Evolutionary conservation across 345 rosid species (phyloP), one percentile per base, ranked within the genome.

Genomic region (Brassica nigra): DNA sequence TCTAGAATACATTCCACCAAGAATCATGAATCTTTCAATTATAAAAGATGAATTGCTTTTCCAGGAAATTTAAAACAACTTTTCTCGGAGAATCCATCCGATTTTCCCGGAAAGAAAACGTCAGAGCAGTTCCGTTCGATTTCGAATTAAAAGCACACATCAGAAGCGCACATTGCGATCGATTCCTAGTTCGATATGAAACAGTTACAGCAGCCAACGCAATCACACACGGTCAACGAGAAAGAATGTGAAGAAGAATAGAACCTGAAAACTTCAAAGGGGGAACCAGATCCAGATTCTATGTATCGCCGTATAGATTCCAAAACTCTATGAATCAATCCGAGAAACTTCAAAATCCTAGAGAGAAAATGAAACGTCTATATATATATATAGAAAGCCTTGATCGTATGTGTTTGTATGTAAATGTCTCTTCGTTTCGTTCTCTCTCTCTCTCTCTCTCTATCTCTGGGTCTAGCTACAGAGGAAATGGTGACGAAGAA

Each of bases 91-190:
- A 74, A 67, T 44, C 68, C 68, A 78, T 71, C 7, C 14, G 47
- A 58, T 44, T 44, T 44, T 44, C 52, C 52, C n/a, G 33, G 14
- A 67, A 7, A 14, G 14, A 67, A 7, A 14, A 37, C 0, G 34
- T 44, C n/a, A 59, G 34, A 76, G 70, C 14, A 73, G 16, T 15
- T 66, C 28, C 47, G 28, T 49, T 79, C 29, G 18, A 37, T 69
- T 39, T 68, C 66, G 52, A 9, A 44, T 44, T 44, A 47, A 47
- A 29, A 34, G 20, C 4, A 37, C 55, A 28, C 12, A 65, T 20
- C 54, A 11, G 65, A 73, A 66, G 52, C 71, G 52, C 71, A 54
- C 66, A 74, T 74, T 80, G 14, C 76, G 76, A 80, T 80, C 71
- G 2, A 2, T 74, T 74, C 27, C 4, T 11, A 62, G 73, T 59